Evolutionary conservation across 257 asterid genomes (phyloP).

Genomic region (Cordia subcordata): DNA sequence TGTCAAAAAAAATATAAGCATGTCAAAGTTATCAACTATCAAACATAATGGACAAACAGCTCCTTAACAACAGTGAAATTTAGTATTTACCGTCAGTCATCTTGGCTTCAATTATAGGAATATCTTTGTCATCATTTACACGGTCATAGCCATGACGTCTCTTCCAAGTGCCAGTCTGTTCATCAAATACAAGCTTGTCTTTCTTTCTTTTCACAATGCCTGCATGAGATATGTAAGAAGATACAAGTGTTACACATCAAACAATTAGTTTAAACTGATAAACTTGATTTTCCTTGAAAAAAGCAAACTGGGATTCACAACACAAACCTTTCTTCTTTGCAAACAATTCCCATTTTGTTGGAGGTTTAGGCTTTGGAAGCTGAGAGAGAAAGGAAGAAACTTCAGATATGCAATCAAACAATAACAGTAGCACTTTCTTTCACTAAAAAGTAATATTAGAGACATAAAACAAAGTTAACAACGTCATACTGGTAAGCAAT

Average conservation of each 20-base stretch:
- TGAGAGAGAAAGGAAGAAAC: constrained; percentile 27
- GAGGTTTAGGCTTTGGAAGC: constrained; percentile 93
- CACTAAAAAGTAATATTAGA: too few relatives aligned
- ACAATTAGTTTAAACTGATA: background rate
- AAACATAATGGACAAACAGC: too few relatives aligned
- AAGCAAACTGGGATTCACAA: background rate
- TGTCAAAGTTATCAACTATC: too few relatives aligned
- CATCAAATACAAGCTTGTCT: constrained; percentile 81
- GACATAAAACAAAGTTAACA: too few relatives aligned
- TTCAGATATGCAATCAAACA: constrained; percentile 7
- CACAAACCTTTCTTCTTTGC: constrained; percentile 85
- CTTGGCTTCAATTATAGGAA: constrained; percentile 95
- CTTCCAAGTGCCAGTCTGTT: constrained; percentile 77
- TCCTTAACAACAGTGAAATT: too few relatives aligned
- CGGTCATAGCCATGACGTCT: constrained; percentile 91
- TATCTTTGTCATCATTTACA: constrained; percentile 78
- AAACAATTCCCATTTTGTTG: constrained; percentile 86
- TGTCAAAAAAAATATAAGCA: too few relatives aligned
- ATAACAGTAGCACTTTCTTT: background rate
- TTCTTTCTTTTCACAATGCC: constrained; percentile 68
- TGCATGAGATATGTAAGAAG: constrained; percentile 18
- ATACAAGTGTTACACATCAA: background rate
- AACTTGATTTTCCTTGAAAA: constrained; percentile 1
- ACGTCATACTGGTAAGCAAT: too few relatives aligned
- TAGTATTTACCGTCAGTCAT: constrained; percentile 58